Percentiles rank a stretch among this genome's conserved stretches.
phyloP scores from a whole-genome alignment of 208 protist genomes.

The Crithidia bombi region DNA sequence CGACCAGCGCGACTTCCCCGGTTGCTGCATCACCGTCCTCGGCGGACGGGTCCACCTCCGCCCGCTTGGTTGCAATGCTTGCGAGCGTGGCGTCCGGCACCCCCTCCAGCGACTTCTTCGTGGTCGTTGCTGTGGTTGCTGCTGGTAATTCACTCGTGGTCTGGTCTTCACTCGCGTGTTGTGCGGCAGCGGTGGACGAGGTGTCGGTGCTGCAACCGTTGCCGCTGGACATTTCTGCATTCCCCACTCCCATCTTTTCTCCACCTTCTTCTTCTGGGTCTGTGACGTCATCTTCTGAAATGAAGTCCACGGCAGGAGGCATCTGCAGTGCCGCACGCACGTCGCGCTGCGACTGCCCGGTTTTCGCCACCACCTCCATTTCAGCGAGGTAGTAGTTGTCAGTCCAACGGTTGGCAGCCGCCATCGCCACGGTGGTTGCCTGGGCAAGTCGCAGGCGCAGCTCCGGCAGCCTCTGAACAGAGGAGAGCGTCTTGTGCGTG shows the following conservation, averaged over 20 bases:
- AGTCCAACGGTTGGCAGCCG: slow-evolving; percentile 82
- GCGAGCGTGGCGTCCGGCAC: too few relatives aligned
- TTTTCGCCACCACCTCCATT: slow-evolving; percentile 43
- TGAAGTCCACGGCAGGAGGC: slow-evolving; percentile 54
- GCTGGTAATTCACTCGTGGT: too few relatives aligned
- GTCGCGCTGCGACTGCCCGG: slow-evolving; percentile 40
- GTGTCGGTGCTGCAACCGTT: not conserved
- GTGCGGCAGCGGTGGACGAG: too few relatives aligned
- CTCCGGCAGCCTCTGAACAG: slow-evolving; percentile 15
- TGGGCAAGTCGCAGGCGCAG: slow-evolving; percentile 34
- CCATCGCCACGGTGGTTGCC: slow-evolving; percentile 38
- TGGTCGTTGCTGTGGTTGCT: too few relatives aligned
- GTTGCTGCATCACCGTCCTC: not conserved
- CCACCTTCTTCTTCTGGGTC: not conserved
- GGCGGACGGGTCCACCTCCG: not conserved
- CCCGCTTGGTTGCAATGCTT: too few relatives aligned
- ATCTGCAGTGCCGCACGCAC: slow-evolving; percentile 52
- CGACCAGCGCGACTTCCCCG: not conserved
- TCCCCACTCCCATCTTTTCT: not conserved
- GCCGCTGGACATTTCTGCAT: not conserved
- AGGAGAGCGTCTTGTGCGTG: slow-evolving; percentile 8
- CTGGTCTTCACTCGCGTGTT: too few relatives aligned
- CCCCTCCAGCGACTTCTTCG: too few relatives aligned
- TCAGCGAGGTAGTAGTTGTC: slow-evolving; percentile 81
- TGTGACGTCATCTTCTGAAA: slow-evolving; percentile 27